Evolutionary conservation across 371 early-diverging fungal species (phyloP), one percentile per base, ranked within the genome.

Genomic region (Rhizopus stolonifer): DNA sequence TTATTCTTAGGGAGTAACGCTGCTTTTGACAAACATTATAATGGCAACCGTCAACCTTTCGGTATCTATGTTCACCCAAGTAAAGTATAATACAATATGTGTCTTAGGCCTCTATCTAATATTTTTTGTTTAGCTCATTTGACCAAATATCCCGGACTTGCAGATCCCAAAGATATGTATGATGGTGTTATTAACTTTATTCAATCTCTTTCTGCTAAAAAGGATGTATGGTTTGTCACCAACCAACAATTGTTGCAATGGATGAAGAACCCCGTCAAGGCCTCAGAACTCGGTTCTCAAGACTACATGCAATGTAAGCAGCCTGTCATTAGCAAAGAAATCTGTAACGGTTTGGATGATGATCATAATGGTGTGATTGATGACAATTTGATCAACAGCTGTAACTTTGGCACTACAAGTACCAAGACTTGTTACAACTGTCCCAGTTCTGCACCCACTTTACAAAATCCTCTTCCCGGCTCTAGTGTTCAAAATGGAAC

Each of bases 261-360:
- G 72, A 82, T 85, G 79, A 71, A 80, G 65, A 83, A 83, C 39
- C 86, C 86, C 9, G 86, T 85, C 34, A 83, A 83, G 6, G 79
- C 74, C 5, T 77, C 82, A n/a, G 72, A 83, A 42, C 38, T 85
- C 1, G 76, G 70, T 17, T 56, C 64, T 4, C 82, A 81, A 33
- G 54, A 64, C 1, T 81, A 82, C 63, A 79, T 85, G 72, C 74
- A 73, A 58, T 85, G 85, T 60, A 60, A 69, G 19, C 58, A 71
- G 44, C 82, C 87, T 17, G 77, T 71, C 0, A 74, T 84, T 34
- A 52, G 74, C 55, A 75, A 78, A 39, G 81, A 83, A 51, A 87
- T 89, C 49, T 89, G 89, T 66, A 87, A 89, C 64, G 89, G 89
- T 19, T 51, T 86, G 34, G 84, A 83, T 56, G 82, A 85, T 56